A percentile compares a stretch with the other conserved stretches of the same genome.
Evolutionary conservation across 768 basidiomycete genomes (phyloP).

Genomic region (Fomitopsis serialis): DNA sequence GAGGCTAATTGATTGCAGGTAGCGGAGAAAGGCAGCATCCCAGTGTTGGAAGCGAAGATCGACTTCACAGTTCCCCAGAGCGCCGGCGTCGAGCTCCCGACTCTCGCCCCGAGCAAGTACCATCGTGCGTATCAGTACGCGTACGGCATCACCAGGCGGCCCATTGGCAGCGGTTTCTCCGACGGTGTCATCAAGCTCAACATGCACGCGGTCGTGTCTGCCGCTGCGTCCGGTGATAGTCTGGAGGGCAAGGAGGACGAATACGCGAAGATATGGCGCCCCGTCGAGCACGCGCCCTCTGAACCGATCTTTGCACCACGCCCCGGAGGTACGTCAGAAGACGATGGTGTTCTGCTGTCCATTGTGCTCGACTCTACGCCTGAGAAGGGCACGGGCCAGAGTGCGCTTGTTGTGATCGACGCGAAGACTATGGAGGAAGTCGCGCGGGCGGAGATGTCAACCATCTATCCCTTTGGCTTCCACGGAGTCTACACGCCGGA

Average conservation of each 20-base stretch:
- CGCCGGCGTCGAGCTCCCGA: constrained; percentile 26
- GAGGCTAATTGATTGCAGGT: background rate
- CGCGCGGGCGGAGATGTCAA: constrained; percentile 30
- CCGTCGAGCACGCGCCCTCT: constrained; percentile 26
- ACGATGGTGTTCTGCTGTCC: constrained; percentile 32
- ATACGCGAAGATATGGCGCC: constrained; percentile 19
- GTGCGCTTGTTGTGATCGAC: constrained; percentile 32
- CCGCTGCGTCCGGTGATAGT: background rate
- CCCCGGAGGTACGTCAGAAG: constrained; percentile 25
- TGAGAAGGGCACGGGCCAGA: constrained; percentile 20
- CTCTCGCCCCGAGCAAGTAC: constrained; percentile 26
- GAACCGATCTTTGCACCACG: constrained; percentile 33
- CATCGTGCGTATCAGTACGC: constrained; percentile 21
- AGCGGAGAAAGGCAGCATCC: background rate
- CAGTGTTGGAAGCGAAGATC: constrained; percentile 14
- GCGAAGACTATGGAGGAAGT: constrained; percentile 30
- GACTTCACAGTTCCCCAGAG: constrained; percentile 10
- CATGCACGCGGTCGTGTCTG: constrained; percentile 16
- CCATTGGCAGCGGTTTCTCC: constrained; percentile 19
- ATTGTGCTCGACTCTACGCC: constrained; percentile 26
- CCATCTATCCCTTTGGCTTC: constrained; percentile 30
- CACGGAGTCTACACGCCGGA: constrained; percentile 21
- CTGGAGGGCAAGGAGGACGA: background rate
- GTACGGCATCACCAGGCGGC: constrained; percentile 7
- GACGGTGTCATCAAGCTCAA: constrained; percentile 34